A percentile compares a stretch with the other conserved stretches of the same genome.
Evolutionary conservation across 345 rosid species (phyloP).

Genomic region (Geranium rotundifolium): DNA sequence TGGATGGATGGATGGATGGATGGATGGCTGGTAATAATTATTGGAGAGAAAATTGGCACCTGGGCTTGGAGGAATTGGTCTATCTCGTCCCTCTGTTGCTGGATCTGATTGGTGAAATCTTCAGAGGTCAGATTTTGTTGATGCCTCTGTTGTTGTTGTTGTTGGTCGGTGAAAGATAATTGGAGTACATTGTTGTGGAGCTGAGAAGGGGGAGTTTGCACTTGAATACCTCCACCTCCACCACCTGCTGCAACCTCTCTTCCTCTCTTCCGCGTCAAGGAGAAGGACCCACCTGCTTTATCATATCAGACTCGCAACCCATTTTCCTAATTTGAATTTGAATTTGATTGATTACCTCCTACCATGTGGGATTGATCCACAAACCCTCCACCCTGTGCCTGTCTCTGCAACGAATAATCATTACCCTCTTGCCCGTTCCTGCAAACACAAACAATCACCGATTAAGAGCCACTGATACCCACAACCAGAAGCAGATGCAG

Average conservation of each 20-base stretch:
- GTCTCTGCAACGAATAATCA: slow-evolving; percentile 28
- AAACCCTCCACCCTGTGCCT: slow-evolving; percentile 26
- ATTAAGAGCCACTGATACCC: background rate
- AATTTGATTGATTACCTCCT: too few relatives aligned
- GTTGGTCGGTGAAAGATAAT: slow-evolving; percentile 50
- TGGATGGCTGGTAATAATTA: background rate
- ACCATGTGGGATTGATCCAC: slow-evolving; percentile 33
- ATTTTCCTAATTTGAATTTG: background rate
- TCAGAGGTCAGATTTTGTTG: slow-evolving; percentile 24
- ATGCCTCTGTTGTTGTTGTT: slow-evolving; percentile 22
- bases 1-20: too few relatives aligned
- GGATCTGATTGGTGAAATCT: slow-evolving; percentile 50
- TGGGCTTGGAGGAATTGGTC: slow-evolving; percentile 68
- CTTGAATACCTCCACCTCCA: background rate
- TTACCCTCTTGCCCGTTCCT: slow-evolving; percentile 23
- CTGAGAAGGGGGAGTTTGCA: slow-evolving; percentile 41
- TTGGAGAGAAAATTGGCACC: slow-evolving; percentile 27
- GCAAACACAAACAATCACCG: background rate
- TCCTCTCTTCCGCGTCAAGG: slow-evolving; percentile 46
- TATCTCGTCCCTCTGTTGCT: slow-evolving; percentile 61
- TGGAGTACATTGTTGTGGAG: slow-evolving; percentile 63
- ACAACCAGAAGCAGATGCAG: background rate
- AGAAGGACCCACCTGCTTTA: slow-evolving; percentile 11
- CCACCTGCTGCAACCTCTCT: slow-evolving; percentile 32
- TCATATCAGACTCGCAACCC: background rate